Evolutionary conservation across 2,329 filamentous ascomycete genomes (phyloP).

Genomic region (Acephala macrosclerotiorum): DNA sequence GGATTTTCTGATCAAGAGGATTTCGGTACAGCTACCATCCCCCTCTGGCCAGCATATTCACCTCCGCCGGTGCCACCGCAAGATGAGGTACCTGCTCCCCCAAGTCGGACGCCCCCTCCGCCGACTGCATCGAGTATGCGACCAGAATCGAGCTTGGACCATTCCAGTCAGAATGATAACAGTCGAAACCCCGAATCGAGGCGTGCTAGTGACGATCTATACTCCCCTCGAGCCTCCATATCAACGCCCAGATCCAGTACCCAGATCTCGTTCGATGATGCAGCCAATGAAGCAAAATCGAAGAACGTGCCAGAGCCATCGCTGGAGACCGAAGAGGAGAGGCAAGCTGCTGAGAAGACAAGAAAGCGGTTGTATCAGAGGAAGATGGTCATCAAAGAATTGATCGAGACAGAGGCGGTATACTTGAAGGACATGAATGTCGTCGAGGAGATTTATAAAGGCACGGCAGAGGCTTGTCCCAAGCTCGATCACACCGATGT

Average conservation of each 20-base stretch:
- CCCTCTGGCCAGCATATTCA: conserved; percentile 36
- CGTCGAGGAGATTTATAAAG: conserved; percentile 96
- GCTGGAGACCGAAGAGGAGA: conserved; percentile 43
- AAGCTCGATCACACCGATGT: conserved; percentile 84
- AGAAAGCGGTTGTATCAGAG: conserved; percentile 80
- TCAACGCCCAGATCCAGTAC: conserved; percentile 44
- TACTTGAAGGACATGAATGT: conserved; percentile 98
- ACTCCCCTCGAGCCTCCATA: conserved; percentile 40
- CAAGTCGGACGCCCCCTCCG: conserved; percentile 34
- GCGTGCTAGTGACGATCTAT: conserved; percentile 41
- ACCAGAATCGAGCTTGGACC: conserved; percentile 38
- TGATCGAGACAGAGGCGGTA: conserved; percentile 89
- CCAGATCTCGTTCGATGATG: conserved; percentile 39
- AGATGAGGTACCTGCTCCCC: conserved; percentile 23
- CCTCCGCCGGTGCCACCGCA: conserved; percentile 33
- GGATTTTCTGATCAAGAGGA: conserved; percentile 31
- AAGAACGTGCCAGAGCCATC: conserved; percentile 15
- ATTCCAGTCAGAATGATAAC: conserved; percentile 37
- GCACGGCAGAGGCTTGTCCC: conserved; percentile 83
- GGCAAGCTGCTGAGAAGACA: conserved; percentile 59
- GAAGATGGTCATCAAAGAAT: conserved; percentile 85
- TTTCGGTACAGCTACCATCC: conserved; percentile 28
- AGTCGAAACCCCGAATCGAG: conserved; percentile 38
- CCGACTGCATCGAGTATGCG: conserved; percentile 32
- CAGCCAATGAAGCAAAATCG: conserved; percentile 22